Conservation (phyloP, 352 stramenopile species). For the Globisporangium abappressorium region DNA sequence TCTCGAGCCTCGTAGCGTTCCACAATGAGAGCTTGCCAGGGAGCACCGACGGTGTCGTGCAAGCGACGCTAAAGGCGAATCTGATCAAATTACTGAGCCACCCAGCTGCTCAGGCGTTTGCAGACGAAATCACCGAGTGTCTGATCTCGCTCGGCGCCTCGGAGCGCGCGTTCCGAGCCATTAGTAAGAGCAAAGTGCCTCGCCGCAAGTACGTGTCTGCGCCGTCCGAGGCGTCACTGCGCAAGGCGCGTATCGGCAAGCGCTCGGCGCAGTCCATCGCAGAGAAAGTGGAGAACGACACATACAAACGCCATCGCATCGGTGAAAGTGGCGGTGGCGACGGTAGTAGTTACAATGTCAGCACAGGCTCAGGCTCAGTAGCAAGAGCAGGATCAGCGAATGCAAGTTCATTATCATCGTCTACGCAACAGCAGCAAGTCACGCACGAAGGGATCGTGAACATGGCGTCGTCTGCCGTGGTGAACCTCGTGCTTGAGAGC, state of each 20-base stretch:
- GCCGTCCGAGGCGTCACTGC: slow-evolving; percentile 63
- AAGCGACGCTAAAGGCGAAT: slow-evolving; percentile 64
- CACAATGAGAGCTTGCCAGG: slow-evolving; percentile 23
- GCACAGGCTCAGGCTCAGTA: not conserved
- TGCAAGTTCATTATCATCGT: not conserved
- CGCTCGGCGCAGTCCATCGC: slow-evolving; percentile 57
- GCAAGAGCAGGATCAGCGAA: too few relatives aligned
- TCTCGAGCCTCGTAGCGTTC: slow-evolving; percentile 46
- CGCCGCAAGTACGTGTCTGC: slow-evolving; percentile 71
- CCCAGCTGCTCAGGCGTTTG: slow-evolving; percentile 48
- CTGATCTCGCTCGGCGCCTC: slow-evolving; percentile 69
- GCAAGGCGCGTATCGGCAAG: slow-evolving; percentile 63
- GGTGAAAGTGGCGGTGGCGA: slow-evolving; percentile 23
- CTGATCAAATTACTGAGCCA: slow-evolving; percentile 70
- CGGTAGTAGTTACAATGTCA: slow-evolving; percentile 16
- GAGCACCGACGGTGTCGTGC: slow-evolving; percentile 38
- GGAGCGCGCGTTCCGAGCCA: slow-evolving; percentile 69
- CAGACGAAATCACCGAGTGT: slow-evolving; percentile 71
- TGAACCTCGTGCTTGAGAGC: slow-evolving; percentile 69
- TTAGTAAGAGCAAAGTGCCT: slow-evolving; percentile 80
- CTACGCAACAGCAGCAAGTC: slow-evolving; percentile 17
- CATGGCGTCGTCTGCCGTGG: slow-evolving; percentile 63
- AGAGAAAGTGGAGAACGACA: slow-evolving; percentile 60
- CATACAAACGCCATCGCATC: slow-evolving; percentile 45
- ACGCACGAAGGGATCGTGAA: slow-evolving; percentile 76